phyloP scores from a whole-genome alignment of 495 filamentous ascomycete species.

The Glonium stellatum region DNA sequence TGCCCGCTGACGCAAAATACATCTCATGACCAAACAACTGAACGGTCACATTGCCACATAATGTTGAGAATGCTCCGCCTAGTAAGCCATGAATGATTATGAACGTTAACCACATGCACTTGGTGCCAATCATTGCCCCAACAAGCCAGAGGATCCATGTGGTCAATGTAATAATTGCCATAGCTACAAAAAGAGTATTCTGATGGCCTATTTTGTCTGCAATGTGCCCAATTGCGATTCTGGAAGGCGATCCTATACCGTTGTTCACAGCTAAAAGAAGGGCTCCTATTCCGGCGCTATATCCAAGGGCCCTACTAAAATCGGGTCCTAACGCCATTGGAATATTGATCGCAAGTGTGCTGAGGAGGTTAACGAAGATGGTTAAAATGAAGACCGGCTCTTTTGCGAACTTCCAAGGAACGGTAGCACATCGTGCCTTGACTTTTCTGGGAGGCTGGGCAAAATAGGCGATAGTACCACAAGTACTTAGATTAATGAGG shows the following conservation, averaged over 20 bases:
- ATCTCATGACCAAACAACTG: slow-evolving; percentile 8
- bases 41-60: not conserved
- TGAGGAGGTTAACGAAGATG: slow-evolving; percentile 7
- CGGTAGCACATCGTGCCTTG: not conserved
- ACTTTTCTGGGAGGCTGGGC: slow-evolving; percentile 11
- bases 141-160: slow-evolving; percentile 9
- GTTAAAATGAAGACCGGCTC: slow-evolving; percentile 5
- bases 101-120: slow-evolving; percentile 1
- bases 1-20: slow-evolving; percentile 6
- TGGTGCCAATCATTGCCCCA: not conserved
- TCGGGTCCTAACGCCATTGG: slow-evolving; percentile 7
- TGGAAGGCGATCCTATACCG: slow-evolving; percentile 1
- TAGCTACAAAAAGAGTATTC: slow-evolving; percentile 2
- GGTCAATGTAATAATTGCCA: not conserved
- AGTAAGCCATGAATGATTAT: slow-evolving; percentile 2
- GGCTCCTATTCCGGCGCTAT: not conserved
- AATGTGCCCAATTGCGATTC: slow-evolving; percentile 2
- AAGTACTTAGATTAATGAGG: not conserved
- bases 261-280: not conserved
- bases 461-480: not conserved
- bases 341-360: slow-evolving; percentile 1
- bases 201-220: slow-evolving; percentile 9
- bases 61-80: not conserved
- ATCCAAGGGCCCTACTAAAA: slow-evolving; percentile 4
- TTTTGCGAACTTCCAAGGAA: not conserved